phyloP scores from a whole-genome alignment of 768 basidiomycete species.

The Lactarius hatsudake region DNA sequence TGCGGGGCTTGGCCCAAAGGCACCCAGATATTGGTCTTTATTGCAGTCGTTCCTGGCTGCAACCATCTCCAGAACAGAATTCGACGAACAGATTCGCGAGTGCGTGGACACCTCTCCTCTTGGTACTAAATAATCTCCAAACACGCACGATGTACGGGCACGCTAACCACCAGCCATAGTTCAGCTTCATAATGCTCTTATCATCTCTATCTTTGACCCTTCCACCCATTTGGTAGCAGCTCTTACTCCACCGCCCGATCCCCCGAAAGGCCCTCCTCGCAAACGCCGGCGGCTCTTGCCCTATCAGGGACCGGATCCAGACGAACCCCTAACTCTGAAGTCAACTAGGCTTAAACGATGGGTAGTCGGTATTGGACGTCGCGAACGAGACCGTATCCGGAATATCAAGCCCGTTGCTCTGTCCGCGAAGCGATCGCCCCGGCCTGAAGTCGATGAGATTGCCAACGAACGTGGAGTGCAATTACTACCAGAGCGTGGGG shows the following conservation, averaged over 20 bases:
- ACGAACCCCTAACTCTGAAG: constrained; percentile 53
- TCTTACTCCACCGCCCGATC: constrained; percentile 60
- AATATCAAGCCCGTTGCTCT: constrained; percentile 43
- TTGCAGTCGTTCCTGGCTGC: constrained; percentile 69
- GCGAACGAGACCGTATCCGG: constrained; percentile 71
- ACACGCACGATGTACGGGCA: constrained; percentile 12
- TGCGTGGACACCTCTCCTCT: constrained; percentile 59
- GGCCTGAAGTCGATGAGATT: constrained; percentile 62
- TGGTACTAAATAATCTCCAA: constrained; percentile 30
- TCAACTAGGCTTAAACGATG: constrained; percentile 70
- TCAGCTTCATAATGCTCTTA: constrained; percentile 79
- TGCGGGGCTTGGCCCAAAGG: constrained; percentile 57
- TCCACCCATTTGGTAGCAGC: constrained; percentile 68
- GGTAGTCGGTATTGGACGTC: constrained; percentile 67
- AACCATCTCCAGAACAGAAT: constrained; percentile 67
- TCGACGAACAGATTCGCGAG: constrained; percentile 66
- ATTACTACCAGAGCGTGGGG: constrained; percentile 62
- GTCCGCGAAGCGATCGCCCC: constrained; percentile 43
- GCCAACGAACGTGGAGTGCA: constrained; percentile 65
- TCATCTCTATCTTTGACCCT: constrained; percentile 80
- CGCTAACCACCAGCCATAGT: constrained; percentile 39
- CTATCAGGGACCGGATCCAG: constrained; percentile 62
- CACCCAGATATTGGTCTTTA: constrained; percentile 56
- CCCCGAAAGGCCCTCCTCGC: constrained; percentile 60
- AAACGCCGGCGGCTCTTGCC: constrained; percentile 67